A percentile compares a stretch with the other conserved stretches of the same genome.
These are phyloP conservation scores for Vigna reflexopilosa DNA, from an alignment of 306 rosid species.

Conservation along the genomic window DNA sequence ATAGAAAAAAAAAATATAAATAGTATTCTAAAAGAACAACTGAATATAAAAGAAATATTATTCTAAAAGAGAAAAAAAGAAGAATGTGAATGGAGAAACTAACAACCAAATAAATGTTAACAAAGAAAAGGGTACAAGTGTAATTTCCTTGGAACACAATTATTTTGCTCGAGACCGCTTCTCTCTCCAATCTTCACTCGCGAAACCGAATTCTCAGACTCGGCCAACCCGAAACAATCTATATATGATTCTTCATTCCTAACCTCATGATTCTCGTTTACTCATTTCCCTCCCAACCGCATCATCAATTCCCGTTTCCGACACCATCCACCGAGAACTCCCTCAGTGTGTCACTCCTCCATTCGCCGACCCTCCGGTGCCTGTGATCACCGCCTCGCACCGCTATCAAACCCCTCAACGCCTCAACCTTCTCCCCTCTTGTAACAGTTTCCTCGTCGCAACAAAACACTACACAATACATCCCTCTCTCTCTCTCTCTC, in stretches of 20 bases:
- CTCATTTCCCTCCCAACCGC: conserved; percentile 1
- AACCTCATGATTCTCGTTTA: conserved; percentile 31
- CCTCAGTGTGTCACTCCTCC: conserved; percentile 42
- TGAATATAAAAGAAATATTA: neutral
- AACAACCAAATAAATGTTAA: neutral
- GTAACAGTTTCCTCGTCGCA: conserved; percentile 46
- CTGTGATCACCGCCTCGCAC: conserved; percentile 50
- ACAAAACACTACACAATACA: neutral
- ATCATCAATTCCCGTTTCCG: conserved; percentile 30
- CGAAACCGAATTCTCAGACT: conserved; percentile 46
- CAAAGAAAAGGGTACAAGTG: neutral
- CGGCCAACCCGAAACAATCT: conserved; percentile 11
- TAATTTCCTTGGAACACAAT: neutral
- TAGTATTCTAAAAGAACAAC: neutral
- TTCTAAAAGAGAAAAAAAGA: neutral
- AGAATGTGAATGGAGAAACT: neutral
- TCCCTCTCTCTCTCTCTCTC: neutral
- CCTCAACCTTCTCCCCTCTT: conserved; percentile 36
- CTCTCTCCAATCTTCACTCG: conserved; percentile 22
- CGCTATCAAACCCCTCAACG: conserved; percentile 40
- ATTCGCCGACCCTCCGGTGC: conserved; percentile 48
- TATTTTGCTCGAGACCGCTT: conserved; percentile 35
- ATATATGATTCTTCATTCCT: conserved; percentile 17
- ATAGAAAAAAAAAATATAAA: neutral
- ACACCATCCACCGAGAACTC: neutral